Percentiles rank a stretch among this genome's conserved stretches.
These are phyloP conservation scores for Phytopythium aichiense DNA, from an alignment of 352 stramenopile genomes.

Conservation along the genomic window DNA sequence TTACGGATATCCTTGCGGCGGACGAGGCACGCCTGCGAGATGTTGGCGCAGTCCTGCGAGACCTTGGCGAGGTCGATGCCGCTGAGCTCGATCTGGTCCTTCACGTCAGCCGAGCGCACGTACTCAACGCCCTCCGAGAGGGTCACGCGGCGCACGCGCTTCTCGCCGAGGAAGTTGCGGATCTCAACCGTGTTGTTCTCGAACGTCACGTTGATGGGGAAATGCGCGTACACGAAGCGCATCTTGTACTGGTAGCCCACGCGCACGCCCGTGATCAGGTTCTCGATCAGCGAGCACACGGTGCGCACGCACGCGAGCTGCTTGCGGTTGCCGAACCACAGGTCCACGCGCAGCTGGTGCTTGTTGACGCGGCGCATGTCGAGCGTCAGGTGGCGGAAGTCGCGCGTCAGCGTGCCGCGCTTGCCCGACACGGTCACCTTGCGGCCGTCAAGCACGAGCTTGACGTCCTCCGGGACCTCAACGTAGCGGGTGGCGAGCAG, in stretches of 20 bases:
- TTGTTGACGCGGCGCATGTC: conserved; percentile 93
- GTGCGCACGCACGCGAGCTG: conserved; percentile 97
- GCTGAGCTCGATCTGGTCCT: conserved; percentile 99
- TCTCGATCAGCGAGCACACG: conserved; percentile 98
- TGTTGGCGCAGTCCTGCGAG: conserved; percentile 88
- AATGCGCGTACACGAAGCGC: conserved; percentile 99
- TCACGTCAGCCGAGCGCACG: conserved; percentile 94
- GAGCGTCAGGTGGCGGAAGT: conserved; percentile 98
- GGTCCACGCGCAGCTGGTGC: conserved; percentile 93
- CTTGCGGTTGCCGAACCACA: conserved; percentile 99
- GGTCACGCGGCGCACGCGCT: conserved; percentile 94
- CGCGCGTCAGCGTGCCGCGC: conserved; percentile 91
- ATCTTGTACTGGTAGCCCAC: conserved; percentile 99
- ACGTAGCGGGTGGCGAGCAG: conserved; percentile 93
- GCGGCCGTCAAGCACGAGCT: conserved; percentile 92
- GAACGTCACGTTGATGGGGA: conserved; percentile 99
- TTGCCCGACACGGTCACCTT: conserved; percentile 96
- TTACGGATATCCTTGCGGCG: conserved; percentile 97
- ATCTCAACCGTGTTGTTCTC: conserved; percentile 95
- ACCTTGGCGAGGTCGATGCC: conserved; percentile 98
- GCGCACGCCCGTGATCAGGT: conserved; percentile 99
- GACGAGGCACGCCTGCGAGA: conserved; percentile 82
- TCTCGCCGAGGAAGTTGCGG: conserved; percentile 99
- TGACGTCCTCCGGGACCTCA: conserved; percentile 93
- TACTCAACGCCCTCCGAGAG: conserved; percentile 94